These are phyloP conservation scores for Phytophthora idaei DNA, from an alignment of 352 stramenopile species.

Conservation along the genomic window DNA sequence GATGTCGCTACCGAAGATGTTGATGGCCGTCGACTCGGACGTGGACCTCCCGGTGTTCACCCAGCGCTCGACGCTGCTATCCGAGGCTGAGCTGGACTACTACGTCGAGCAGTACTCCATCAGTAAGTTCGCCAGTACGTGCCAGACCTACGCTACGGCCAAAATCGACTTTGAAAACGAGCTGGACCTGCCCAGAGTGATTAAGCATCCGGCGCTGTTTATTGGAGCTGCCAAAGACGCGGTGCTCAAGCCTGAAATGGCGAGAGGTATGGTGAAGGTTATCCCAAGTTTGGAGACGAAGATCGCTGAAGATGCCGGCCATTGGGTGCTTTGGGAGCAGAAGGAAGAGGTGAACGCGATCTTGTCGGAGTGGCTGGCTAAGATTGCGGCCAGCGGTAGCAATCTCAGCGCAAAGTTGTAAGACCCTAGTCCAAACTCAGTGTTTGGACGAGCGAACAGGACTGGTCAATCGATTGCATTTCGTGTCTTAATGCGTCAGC, in stretches of 20 bases:
- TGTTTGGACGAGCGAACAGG: conserved; percentile 25
- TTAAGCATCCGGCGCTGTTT: conserved; percentile 51
- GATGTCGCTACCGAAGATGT: conserved; percentile 35
- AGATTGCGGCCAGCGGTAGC: conserved; percentile 13
- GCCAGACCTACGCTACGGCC: conserved; percentile 47
- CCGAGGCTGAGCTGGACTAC: conserved; percentile 51
- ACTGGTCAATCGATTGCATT: conserved; percentile 37
- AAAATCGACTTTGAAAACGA: conserved; percentile 56
- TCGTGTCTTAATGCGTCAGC: conserved; percentile 27
- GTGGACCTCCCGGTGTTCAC: conserved; percentile 40
- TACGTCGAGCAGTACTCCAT: conserved; percentile 48
- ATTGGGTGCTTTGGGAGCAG: conserved; percentile 57
- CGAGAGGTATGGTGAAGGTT: conserved; percentile 42
- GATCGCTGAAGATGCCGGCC: conserved; percentile 41
- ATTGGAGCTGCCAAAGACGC: conserved; percentile 48
- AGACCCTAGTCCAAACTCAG: background rate
- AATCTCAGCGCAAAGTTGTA: conserved; percentile 20
- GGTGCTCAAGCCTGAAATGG: conserved; percentile 55
- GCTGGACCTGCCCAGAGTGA: conserved; percentile 26
- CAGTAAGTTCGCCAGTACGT: conserved; percentile 44
- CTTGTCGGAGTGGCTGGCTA: conserved; percentile 35
- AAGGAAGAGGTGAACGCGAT: conserved; percentile 52
- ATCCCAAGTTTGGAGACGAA: conserved; percentile 45
- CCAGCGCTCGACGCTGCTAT: conserved; percentile 44
- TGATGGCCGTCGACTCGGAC: conserved; percentile 35